Percentiles rank a stretch among this genome's conserved stretches.
Conservation (phyloP, 2,329 filamentous ascomycete species). For the Stagonosporopsis chrysanthemi region DNA sequence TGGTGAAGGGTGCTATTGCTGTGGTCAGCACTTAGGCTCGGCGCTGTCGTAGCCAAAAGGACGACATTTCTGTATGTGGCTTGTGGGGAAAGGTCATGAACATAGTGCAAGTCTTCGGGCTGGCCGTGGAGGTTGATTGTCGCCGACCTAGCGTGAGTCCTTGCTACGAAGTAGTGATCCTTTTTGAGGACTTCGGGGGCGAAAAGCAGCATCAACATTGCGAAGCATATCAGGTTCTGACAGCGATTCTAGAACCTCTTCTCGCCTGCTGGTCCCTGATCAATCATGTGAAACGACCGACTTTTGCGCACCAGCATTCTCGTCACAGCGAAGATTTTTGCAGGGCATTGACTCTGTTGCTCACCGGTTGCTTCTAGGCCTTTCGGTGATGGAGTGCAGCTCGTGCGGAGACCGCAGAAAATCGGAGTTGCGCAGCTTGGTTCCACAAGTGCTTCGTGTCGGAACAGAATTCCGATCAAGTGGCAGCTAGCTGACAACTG, state of each 20-base stretch:
- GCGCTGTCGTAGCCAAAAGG: constrained; percentile 1
- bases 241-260: background rate
- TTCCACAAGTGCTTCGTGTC: background rate
- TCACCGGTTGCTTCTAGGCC: background rate
- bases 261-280: background rate
- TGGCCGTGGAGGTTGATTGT: background rate
- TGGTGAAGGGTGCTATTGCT: background rate
- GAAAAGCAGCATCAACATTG: background rate
- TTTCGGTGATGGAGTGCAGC: background rate
- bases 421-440: background rate
- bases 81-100: background rate
- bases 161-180: background rate
- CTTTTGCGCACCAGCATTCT: background rate
- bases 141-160: background rate
- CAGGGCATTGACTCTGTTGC: background rate
- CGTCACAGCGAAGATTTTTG: background rate
- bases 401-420: background rate
- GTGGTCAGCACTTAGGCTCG: background rate
- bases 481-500: background rate
- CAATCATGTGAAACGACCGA: background rate
- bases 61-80: background rate
- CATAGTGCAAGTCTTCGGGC: background rate
- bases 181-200: background rate
- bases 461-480: background rate
- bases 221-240: background rate